These are phyloP conservation scores for Sarocladiaceae sp. DNA, from an alignment of 2,329 filamentous ascomycete species.

Conservation along the genomic window DNA sequence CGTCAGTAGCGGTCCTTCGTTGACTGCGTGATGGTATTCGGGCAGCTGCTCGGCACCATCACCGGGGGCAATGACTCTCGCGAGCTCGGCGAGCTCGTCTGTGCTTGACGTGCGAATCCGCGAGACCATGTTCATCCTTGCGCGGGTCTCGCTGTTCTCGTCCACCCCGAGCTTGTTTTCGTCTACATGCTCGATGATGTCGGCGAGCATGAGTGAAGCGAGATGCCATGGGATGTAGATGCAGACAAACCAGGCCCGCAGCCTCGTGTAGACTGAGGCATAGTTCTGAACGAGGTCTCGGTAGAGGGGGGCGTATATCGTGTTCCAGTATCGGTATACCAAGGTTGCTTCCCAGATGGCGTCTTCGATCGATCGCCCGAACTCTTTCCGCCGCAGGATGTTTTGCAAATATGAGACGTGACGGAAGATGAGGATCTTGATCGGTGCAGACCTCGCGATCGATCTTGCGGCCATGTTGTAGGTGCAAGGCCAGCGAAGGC, in stretches of 20 bases:
- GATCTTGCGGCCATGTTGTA: slow-evolving; percentile 43
- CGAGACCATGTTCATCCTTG: slow-evolving; percentile 26
- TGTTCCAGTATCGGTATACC: slow-evolving; percentile 50
- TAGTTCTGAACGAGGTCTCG: slow-evolving; percentile 45
- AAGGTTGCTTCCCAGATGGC: slow-evolving; percentile 40
- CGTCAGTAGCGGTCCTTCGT: slow-evolving; percentile 48
- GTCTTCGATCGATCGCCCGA: slow-evolving; percentile 36
- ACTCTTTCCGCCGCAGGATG: slow-evolving; percentile 33
- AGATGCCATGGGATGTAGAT: slow-evolving; percentile 53
- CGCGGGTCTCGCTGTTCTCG: slow-evolving; percentile 20
- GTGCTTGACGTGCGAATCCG: slow-evolving; percentile 38
- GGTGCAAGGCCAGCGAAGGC: slow-evolving; percentile 45
- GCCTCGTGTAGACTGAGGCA: slow-evolving; percentile 40
- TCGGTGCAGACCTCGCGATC: slow-evolving; percentile 46
- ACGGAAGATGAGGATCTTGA: slow-evolving; percentile 54
- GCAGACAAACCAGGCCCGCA: slow-evolving; percentile 55
- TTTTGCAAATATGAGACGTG: slow-evolving; percentile 49
- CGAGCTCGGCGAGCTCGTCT: slow-evolving; percentile 40
- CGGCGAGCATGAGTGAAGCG: slow-evolving; percentile 47
- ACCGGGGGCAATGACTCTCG: slow-evolving; percentile 35
- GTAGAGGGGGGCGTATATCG: slow-evolving; percentile 45
- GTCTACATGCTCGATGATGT: slow-evolving; percentile 46
- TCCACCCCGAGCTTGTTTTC: slow-evolving; percentile 23
- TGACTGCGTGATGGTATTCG: slow-evolving; percentile 47
- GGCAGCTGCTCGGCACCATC: slow-evolving; percentile 21